Conservation (phyloP, 2,329 filamentous ascomycete genomes). For the Fusarium kyushuense region DNA sequence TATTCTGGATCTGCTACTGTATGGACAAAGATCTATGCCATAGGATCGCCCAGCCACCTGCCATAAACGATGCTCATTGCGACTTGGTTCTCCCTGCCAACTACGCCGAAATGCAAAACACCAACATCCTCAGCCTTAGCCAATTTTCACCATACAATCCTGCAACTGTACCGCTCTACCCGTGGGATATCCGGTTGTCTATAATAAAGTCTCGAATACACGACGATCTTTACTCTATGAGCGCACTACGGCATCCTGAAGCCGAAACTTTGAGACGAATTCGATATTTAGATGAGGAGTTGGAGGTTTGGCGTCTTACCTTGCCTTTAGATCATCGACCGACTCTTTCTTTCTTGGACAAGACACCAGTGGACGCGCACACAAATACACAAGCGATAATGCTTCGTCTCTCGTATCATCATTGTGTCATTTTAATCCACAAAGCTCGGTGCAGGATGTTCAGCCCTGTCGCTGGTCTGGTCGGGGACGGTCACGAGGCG, state of each 20-base stretch:
- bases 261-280: slow-evolving; percentile 4
- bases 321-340: background rate
- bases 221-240: background rate
- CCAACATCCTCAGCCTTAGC: background rate
- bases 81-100: background rate
- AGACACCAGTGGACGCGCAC: background rate
- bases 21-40: slow-evolving; percentile 22
- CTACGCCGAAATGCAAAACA: slow-evolving; percentile 5
- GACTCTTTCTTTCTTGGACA: background rate
- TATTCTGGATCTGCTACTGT: slow-evolving; percentile 31
- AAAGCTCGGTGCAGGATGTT: background rate
- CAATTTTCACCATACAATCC: background rate
- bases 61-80: slow-evolving; percentile 18
- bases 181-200: slow-evolving; percentile 1
- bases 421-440: slow-evolving; percentile 6
- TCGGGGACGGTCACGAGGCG: background rate
- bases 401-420: slow-evolving; percentile 10
- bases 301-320: slow-evolving; percentile 23
- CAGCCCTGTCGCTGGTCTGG: accelerated
- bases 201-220: background rate
- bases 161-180: background rate
- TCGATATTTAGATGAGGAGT: slow-evolving; percentile 10
- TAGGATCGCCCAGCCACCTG: background rate
- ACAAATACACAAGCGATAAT: slow-evolving; percentile 5
- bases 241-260: background rate